Conservation (phyloP, 2,329 filamentous ascomycete genomes). For the Paramyrothecium sp. region DNA sequence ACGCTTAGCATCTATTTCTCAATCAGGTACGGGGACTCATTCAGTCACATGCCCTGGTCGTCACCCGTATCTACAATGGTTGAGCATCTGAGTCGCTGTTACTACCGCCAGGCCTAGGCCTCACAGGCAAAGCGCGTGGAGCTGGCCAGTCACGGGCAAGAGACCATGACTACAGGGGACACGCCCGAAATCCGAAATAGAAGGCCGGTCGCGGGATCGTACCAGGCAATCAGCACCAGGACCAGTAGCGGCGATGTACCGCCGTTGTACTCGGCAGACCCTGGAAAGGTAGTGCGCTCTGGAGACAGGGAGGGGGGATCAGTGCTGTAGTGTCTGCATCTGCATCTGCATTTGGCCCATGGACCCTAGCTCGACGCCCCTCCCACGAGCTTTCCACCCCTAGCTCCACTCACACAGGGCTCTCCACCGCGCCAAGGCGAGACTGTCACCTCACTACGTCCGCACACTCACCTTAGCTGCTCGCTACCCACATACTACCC, state of each 20-base stretch:
- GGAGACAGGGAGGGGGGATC: background rate
- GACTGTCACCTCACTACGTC: background rate
- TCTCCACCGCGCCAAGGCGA: background rate
- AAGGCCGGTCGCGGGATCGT: background rate
- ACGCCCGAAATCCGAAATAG: background rate
- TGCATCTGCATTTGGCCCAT: background rate
- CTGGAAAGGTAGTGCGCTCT: background rate
- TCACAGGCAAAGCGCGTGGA: background rate
- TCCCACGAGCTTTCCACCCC: background rate
- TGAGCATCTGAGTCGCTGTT: background rate
- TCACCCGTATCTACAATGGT: no score
- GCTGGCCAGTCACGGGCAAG: background rate
- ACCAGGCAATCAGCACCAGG: background rate
- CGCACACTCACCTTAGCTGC: no score
- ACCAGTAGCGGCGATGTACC: constrained; percentile 2
- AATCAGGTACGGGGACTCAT: no score
- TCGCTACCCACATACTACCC: background rate
- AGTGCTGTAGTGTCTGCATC: background rate
- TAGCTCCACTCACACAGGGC: background rate
- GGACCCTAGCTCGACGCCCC: background rate
- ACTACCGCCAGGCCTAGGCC: background rate
- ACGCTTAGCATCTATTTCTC: no score
- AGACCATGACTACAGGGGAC: background rate
- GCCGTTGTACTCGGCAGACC: background rate
- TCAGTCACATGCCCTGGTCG: no score